Percentiles rank a stretch among this genome's conserved stretches.
These are phyloP conservation scores for Calendula officinalis DNA, from an alignment of 129 eudicot genomes.

Conservation along the genomic window DNA sequence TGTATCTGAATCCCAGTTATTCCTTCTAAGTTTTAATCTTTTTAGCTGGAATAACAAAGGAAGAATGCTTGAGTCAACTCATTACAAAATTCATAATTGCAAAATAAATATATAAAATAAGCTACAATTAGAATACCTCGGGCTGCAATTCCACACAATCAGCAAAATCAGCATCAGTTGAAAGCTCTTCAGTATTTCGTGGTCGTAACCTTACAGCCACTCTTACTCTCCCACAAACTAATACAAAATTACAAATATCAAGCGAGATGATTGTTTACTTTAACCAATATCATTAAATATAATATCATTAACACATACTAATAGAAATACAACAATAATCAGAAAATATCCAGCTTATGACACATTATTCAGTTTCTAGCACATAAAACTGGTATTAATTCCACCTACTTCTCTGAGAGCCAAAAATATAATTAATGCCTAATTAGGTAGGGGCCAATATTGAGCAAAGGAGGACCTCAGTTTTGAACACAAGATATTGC, in stretches of 20 bases:
- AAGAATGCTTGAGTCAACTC: slow-evolving; percentile 10
- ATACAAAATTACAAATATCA: background rate
- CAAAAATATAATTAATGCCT: background rate
- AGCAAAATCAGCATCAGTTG: slow-evolving; percentile 95
- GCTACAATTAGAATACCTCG: slow-evolving; percentile 51
- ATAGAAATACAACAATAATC: background rate
- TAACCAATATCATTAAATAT: background rate
- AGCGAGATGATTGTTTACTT: background rate
- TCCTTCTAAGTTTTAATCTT: slow-evolving; percentile 74
- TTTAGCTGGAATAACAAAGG: slow-evolving; percentile 53
- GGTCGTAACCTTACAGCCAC: slow-evolving; percentile 96
- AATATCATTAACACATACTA: background rate
- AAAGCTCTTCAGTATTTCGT: slow-evolving; percentile 77
- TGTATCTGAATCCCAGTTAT: slow-evolving; percentile 97
- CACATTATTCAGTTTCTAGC: background rate
- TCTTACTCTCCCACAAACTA: slow-evolving; percentile 90
- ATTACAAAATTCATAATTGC: slow-evolving; percentile 3
- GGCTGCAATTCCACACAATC: slow-evolving; percentile 98
- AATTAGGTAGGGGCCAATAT: background rate
- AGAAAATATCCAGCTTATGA: background rate
- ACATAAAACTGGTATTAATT: background rate
- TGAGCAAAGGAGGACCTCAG: slow-evolving; percentile 5
- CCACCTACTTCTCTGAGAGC: too few species aligned
- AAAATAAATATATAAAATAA: background rate
- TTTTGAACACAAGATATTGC: slow-evolving; percentile 4